These are phyloP conservation scores for Suhomyces maxii DNA, from an alignment of 1,139 yeast genomes.

Conservation along the genomic window DNA sequence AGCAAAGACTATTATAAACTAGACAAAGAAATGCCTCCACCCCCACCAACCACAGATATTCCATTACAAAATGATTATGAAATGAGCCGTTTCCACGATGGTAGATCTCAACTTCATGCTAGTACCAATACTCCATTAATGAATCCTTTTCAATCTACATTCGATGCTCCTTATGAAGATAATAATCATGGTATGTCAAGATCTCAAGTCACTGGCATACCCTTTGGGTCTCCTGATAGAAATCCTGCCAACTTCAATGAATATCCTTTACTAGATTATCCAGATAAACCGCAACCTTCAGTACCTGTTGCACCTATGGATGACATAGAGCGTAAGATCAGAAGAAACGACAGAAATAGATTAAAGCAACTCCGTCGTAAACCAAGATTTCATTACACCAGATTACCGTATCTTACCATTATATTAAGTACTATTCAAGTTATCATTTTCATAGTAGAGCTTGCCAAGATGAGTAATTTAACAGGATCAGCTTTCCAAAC, in stretches of 20 bases:
- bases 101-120: neutral
- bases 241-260: constrained; percentile 5
- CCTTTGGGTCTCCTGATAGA: constrained; percentile 5
- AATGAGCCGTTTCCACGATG: constrained; percentile 1
- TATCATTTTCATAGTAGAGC: constrained; percentile 66
- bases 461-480: constrained; percentile 55
- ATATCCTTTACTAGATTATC: constrained; percentile 4
- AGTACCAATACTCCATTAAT: constrained; percentile 6
- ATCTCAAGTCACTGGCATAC: constrained; percentile 1
- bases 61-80: constrained; percentile 4
- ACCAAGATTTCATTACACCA: constrained; percentile 47
- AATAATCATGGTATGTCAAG: neutral
- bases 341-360: constrained; percentile 11
- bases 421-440: constrained; percentile 53
- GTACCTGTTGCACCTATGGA: constrained; percentile 3
- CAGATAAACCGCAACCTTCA: constrained; percentile 8
- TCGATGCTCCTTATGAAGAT: constrained; percentile 6
- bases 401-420: constrained; percentile 49
- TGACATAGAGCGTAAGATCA: constrained; percentile 2
- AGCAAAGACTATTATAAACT: neutral
- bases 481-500: constrained; percentile 74
- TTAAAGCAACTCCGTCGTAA: constrained; percentile 17
- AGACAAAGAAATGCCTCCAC: constrained; percentile 4
- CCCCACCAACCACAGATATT: neutral
- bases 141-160: constrained; percentile 9